These are phyloP conservation scores for Entomortierella parvispora DNA, from an alignment of 192 early-diverging fungal genomes.

Conservation along the genomic window DNA sequence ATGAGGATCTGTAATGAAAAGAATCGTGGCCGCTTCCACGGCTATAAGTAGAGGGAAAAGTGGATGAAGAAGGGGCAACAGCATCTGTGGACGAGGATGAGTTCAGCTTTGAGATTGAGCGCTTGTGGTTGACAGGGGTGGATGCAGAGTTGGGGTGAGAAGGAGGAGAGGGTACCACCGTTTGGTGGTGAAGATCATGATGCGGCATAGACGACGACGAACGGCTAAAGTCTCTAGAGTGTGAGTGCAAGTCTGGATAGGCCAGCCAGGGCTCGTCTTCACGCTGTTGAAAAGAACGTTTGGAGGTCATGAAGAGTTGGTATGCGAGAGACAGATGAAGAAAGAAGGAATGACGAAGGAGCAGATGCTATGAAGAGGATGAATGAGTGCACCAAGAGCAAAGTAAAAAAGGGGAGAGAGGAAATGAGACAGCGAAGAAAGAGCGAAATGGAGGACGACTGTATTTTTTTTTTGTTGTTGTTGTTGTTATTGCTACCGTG, in stretches of 20 bases:
- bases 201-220: not conserved
- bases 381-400: not conserved
- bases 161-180: not conserved
- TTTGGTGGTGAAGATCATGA: not conserved
- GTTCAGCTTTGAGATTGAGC: constrained; percentile 5
- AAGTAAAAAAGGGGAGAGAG: constrained; percentile 1
- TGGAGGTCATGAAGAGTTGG: constrained; percentile 23
- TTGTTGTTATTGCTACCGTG: too few relatives aligned
- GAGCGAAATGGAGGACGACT: not conserved
- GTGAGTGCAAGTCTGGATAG: constrained; percentile 8
- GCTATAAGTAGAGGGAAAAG: constrained; percentile 1
- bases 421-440: not conserved
- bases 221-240: constrained; percentile 17
- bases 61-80: not conserved
- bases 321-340: not conserved
- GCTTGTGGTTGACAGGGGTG: constrained; percentile 20
- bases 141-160: not conserved
- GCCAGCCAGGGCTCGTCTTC: constrained; percentile 45
- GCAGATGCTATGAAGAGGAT: not conserved
- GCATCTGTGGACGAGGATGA: not conserved
- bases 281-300: constrained; percentile 26
- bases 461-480: too few relatives aligned
- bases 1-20: not conserved
- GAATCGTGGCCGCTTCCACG: not conserved
- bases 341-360: constrained; percentile 1